These are phyloP conservation scores for Phytopythium boreale DNA, from an alignment of 352 stramenopile species.

Conservation along the genomic window DNA sequence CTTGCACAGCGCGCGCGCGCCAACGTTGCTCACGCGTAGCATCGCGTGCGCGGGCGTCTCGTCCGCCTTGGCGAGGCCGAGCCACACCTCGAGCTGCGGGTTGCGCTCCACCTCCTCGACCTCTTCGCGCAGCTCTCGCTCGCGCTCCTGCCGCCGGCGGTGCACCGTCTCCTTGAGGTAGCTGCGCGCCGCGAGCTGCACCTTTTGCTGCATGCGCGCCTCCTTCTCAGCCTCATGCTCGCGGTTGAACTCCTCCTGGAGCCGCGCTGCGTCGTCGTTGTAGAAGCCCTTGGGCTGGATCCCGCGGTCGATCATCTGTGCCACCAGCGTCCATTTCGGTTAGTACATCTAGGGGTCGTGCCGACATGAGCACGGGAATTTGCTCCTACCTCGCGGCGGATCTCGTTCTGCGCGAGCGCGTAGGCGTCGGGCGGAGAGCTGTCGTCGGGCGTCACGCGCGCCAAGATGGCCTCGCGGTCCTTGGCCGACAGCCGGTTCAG, in stretches of 20 bases:
- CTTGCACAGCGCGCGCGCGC: conserved; percentile 65
- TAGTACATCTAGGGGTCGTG: not conserved
- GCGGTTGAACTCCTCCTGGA: conserved; percentile 79
- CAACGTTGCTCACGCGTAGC: conserved; percentile 50
- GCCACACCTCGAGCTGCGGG: conserved; percentile 71
- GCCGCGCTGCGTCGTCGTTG: conserved; percentile 76
- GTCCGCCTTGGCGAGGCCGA: conserved; percentile 52
- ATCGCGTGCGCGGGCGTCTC: conserved; percentile 50
- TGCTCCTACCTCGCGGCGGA: conserved; percentile 62
- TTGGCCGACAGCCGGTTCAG: conserved; percentile 44
- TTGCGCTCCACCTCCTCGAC: conserved; percentile 66
- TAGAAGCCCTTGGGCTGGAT: conserved; percentile 85
- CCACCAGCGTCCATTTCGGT: not conserved
- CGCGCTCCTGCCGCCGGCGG: conserved; percentile 55
- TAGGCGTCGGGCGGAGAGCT: conserved; percentile 65
- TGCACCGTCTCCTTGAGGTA: conserved; percentile 79
- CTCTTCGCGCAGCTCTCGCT: conserved; percentile 71
- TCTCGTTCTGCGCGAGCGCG: conserved; percentile 75
- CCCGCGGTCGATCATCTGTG: conserved; percentile 75
- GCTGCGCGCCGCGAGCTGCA: conserved; percentile 67
- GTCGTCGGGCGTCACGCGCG: conserved; percentile 63
- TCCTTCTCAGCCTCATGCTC: conserved; percentile 67
- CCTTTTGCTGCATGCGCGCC: conserved; percentile 55
- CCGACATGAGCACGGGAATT: not conserved
- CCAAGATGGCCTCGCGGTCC: conserved; percentile 72